A percentile compares a stretch with the other conserved stretches of the same genome.
phyloP scores from a whole-genome alignment of 176 grass and related monocot genomes.

The Hsuehochloa calcarea region DNA sequence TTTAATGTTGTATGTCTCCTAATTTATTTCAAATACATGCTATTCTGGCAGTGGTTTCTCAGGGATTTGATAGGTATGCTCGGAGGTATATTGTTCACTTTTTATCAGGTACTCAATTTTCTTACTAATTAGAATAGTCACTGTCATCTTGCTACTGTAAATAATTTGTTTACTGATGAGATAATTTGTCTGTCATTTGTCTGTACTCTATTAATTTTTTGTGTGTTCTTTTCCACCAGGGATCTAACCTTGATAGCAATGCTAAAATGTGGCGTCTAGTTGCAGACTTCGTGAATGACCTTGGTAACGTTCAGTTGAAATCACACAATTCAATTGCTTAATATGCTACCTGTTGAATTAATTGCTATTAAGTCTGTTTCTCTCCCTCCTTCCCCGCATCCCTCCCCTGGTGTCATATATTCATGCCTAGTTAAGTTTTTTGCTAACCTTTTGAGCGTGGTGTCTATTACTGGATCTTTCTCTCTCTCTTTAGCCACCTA shows the following conservation, averaged over 20 bases:
- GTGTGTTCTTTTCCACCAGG: conserved; percentile 54
- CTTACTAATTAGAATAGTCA: neutral
- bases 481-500: neutral
- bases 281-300: conserved; percentile 99
- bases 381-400: neutral
- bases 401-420: neutral
- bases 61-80: conserved; percentile 98
- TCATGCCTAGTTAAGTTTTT: neutral
- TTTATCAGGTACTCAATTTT: conserved; percentile 72
- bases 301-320: conserved; percentile 61
- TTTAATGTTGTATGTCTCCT: neutral
- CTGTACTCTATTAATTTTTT: conserved; percentile 27
- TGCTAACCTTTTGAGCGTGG: conserved; percentile 5
- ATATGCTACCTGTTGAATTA: neutral
- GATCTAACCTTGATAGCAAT: conserved; percentile 89
- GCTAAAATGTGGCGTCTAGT: conserved; percentile 96
- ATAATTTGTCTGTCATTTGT: conserved; percentile 11
- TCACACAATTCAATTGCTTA: conserved; percentile 14
- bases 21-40: neutral
- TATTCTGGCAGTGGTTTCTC: conserved; percentile 84
- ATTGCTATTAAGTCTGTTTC: neutral
- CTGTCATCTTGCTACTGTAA: neutral
- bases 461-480: neutral
- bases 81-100: conserved; percentile 91
- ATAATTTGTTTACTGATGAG: neutral